Base-by-base conservation (phyloP, 345 rosid species). In the Lepidium didymum region DNA sequence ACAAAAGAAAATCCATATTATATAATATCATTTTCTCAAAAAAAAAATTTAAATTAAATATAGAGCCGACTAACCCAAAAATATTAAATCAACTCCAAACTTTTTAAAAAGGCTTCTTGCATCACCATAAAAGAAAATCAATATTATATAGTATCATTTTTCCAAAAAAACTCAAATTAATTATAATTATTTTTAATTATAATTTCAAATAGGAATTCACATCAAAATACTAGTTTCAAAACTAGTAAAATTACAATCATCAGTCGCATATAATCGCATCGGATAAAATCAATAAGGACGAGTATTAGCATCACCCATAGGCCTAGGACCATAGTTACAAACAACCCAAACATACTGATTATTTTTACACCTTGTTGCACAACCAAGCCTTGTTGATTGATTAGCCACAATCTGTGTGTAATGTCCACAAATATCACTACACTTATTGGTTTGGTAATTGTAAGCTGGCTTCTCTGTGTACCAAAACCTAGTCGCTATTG, bases 331-430 rank as follows among this genome's bases (percentile, higher is more conserved):
- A 64, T 89, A 87, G 79, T 80, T 87, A 69, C 93, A 90, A 0
- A 38, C 44, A 15, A 87, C 80, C 64, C 85, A 81, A 60, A 83
- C 76, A 64, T 59, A 67, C 53, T 77, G 69, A 29, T 84, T 82
- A 31, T 56, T 69, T 23, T 19, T 25, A 78, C 96, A 89, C 42
- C 46, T 75, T n/a, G 74, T 77, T 44, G 84, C 92, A 64, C 96
- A 89, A 3, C 96, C 96, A 0, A 89, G n/a, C 1, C 71, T 77
- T 16, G 60, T 56, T 2, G 92, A 82, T 55, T 82, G 54, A 8
- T 81, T 73, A 85, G 92, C 85, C 62, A 89, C 90, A 10, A 85
- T 84, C 67, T 89, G 92, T 6, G 96, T 89, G 49, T 89, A 89
- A 75, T 89, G 92, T 6, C 81, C 81, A 51, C 96, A 87, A 18